phyloP scores from a whole-genome alignment of 2,329 filamentous ascomycete species.

The Calonectria pteridis region DNA sequence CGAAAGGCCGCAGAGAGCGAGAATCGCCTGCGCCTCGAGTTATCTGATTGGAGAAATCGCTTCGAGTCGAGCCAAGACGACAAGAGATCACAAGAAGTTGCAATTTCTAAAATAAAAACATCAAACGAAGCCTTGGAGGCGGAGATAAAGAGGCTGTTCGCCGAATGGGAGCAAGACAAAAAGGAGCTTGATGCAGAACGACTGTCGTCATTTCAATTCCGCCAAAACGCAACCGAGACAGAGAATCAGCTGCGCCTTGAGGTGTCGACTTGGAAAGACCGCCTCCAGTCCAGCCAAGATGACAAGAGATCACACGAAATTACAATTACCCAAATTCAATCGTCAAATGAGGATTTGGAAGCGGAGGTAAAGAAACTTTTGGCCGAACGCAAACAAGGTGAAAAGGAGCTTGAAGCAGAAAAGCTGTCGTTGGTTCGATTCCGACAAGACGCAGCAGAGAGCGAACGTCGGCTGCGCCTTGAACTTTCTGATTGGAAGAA shows the following conservation, averaged over 20 bases:
- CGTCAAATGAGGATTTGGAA: neutral
- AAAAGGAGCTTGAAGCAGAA: neutral
- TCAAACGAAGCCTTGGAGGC: neutral
- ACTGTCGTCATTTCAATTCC: neutral
- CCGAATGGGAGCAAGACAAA: neutral
- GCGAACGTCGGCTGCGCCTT: neutral
- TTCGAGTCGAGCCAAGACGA: neutral
- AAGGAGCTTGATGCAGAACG: neutral
- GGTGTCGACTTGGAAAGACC: neutral
- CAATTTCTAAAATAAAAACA: neutral
- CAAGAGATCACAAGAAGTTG: neutral
- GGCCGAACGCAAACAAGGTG: too few relatives aligned
- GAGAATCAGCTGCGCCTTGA: neutral
- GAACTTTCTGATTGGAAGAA: neutral
- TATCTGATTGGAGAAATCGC: neutral
- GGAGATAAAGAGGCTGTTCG: neutral
- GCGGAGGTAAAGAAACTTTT: neutral
- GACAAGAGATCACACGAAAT: neutral
- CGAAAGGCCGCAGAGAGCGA: neutral
- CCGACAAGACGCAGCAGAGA: neutral
- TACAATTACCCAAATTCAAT: neutral
- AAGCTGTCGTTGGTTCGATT: neutral
- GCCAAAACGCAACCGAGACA: neutral
- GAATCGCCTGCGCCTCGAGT: neutral
- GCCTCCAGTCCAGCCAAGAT: neutral